Conservation (phyloP, 2,329 filamentous ascomycete species). For the Fusarium nurragi region DNA sequence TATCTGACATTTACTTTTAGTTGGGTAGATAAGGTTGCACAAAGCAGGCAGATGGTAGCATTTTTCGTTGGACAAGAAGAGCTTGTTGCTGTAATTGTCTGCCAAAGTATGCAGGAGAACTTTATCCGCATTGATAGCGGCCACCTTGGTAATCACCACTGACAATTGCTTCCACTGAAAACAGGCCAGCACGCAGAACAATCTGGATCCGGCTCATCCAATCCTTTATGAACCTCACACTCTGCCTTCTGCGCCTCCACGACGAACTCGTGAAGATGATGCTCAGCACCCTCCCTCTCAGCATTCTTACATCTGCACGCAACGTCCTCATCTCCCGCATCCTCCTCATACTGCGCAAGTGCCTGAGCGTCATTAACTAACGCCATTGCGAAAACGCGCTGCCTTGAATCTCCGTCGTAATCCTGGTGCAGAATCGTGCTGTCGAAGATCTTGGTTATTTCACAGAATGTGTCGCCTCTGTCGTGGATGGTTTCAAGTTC, state of each 20-base stretch:
- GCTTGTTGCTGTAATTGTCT: not conserved
- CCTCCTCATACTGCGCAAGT: not conserved
- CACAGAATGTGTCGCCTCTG: not conserved
- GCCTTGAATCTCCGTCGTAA: rapidly evolving
- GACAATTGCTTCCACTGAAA: not conserved
- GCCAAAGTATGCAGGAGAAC: no score
- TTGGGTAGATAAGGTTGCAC: no score
- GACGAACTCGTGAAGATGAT: not conserved
- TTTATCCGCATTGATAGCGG: no score
- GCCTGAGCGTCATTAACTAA: not conserved
- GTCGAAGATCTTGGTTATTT: not conserved
- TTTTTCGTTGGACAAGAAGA: no score
- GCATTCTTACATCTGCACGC: not conserved
- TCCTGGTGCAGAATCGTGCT: not conserved
- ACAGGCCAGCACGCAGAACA: not conserved
- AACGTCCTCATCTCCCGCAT: rapidly evolving
- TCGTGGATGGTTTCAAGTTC: not conserved
- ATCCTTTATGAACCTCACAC: not conserved
- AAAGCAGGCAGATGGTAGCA: no score
- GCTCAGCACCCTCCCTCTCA: not conserved
- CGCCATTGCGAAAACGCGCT: not conserved
- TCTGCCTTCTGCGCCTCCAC: not conserved
- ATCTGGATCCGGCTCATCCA: not conserved
- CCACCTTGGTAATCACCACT: not conserved
- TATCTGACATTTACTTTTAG: no score